These are phyloP conservation scores for Eucalyptus tenuipes DNA, from an alignment of 345 rosid species.

Conservation along the genomic window DNA sequence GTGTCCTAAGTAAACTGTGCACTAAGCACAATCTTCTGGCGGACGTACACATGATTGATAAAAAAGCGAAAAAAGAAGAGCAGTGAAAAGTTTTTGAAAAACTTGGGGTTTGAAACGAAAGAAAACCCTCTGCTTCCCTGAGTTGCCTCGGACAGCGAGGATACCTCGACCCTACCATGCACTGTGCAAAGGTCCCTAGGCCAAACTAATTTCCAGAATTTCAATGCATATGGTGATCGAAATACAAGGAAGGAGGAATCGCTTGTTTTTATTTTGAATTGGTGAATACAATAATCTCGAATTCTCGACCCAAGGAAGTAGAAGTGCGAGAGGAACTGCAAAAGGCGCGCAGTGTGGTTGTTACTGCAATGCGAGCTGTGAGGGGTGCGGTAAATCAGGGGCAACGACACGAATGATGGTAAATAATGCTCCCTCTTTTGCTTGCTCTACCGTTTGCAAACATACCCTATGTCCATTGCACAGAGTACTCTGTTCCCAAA, in stretches of 20 bases:
- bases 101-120: neutral
- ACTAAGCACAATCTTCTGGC: neutral
- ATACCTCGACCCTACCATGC: neutral
- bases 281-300: neutral
- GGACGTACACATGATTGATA: neutral
- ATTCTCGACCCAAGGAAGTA: neutral
- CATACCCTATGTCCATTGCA: neutral
- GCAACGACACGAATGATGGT: neutral
- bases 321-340: neutral
- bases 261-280: neutral
- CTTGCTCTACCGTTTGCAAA: neutral
- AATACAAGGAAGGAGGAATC: neutral
- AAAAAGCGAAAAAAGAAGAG: neutral
- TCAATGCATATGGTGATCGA: neutral
- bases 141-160: neutral
- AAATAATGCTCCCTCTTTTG: neutral
- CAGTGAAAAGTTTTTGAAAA: neutral
- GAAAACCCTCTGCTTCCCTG: neutral
- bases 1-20: neutral
- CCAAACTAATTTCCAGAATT: neutral
- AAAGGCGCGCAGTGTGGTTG: neutral
- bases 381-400: neutral
- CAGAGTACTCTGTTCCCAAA: neutral
- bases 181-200: neutral
- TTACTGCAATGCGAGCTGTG: neutral